Evolutionary conservation across 495 filamentous ascomycete species (phyloP), one percentile per base, ranked within the genome.

Genomic region (Penicillium arizonense): DNA sequence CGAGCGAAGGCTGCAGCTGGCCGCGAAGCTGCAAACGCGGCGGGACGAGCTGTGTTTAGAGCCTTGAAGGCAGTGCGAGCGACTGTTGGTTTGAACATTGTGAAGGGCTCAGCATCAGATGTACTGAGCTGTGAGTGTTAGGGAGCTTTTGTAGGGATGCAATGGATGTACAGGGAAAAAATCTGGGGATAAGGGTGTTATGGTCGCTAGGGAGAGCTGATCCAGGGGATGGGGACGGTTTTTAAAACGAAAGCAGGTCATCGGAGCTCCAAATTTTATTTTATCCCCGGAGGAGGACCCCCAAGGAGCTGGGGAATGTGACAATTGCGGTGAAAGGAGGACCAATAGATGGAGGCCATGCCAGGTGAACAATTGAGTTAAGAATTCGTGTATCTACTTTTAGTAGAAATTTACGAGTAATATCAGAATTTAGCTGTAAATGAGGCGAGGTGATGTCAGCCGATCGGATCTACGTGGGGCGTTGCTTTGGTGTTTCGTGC

Each of bases 41-140:
- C 26, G 11, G 28, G 30, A 26, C 28, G 28, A 7, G 28, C 37
- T 20, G 54, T 42, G 55, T 38, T 57, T 21, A 67, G 35, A 34
- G 65, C 63, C 50, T 59, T 70, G 36, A 64, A 28, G 53, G 59
- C 65, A 46, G 64, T 61, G 40, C 67, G 67, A 44, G 67, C 56
- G 47, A 66, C 50, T 47, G 65, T 32, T 16, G 66, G 62, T 45
- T 58, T 67, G 62, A 73, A 67, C 67, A 75, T 72, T 58, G 26
- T 57, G 59, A 41, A 36, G 34, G 23, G 34, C 24, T 44, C 20
- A 42, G 35, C 28, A 48, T 24, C 20, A 26, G 24, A 30, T 32
- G 7, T 30, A 30, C 51, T 36, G 34, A 36, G 35, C 32, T 40
- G 38, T 16, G 1, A 40, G 34, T 48, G 20, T 21, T n/a, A 2